Percentiles rank a stretch among this genome's conserved stretches.
These are phyloP conservation scores for Psilocybe mexicana DNA, from an alignment of 1,284 basidiomycete species.

Conservation along the genomic window DNA sequence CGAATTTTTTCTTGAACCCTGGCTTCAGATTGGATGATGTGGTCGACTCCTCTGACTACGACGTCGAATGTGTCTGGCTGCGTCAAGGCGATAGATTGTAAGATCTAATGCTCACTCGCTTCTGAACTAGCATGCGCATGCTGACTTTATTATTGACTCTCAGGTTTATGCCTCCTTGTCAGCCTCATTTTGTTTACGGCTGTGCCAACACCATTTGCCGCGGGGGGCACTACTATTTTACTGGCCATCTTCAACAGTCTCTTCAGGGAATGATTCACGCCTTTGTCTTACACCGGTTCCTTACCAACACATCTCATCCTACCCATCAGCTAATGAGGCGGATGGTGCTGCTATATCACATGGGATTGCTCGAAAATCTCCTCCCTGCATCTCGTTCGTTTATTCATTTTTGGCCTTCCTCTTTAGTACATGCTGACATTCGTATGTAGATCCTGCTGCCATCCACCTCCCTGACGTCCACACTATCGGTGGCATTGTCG, in stretches of 20 bases:
- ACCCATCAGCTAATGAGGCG: background rate
- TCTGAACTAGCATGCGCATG: no score
- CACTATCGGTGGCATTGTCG: no score
- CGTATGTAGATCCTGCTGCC: no score
- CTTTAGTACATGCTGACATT: no score
- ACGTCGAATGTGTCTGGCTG: background rate
- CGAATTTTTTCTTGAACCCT: background rate
- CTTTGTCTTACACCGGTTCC: constrained; percentile 9
- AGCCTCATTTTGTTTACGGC: constrained; percentile 14
- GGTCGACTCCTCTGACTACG: background rate
- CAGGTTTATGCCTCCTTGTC: constrained; percentile 20
- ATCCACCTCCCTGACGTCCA: no score
- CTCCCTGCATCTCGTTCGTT: no score
- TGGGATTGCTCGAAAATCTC: no score
- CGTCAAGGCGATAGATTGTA: no score
- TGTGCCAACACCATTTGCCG: constrained; percentile 8
- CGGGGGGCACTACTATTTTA: constrained; percentile 18
- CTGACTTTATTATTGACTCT: background rate
- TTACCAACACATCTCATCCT: constrained; percentile 19
- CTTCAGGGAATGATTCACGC: constrained; percentile 7
- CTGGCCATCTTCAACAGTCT: constrained; percentile 9
- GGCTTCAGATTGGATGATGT: background rate
- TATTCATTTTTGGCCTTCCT: no score
- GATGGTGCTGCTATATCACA: background rate
- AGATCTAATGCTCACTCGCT: background rate